Base-by-base conservation (phyloP, 768 basidiomycete species). In the Artomyces pyxidatus region DNA sequence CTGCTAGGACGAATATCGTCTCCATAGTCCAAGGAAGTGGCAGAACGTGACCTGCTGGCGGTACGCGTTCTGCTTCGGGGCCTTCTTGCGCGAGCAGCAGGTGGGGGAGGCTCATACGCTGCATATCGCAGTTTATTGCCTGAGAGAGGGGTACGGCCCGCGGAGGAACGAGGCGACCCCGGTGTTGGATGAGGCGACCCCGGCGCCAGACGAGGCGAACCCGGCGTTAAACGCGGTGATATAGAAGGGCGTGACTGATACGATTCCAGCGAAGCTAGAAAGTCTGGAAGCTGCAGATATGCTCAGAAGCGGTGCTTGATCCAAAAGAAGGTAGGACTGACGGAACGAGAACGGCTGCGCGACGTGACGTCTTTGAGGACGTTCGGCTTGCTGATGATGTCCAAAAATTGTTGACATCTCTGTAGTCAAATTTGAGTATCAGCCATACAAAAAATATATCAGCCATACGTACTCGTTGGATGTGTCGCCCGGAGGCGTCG, bases 361-460 rank as follows among this genome's bases (percentile, higher is more conserved):
- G 67, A 62, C 35, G 83, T 57, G 42, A 84, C 72, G 11, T 71
- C 64, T 17, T 62, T 51, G 17, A 89, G 71, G 5, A 66, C 52
- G 9, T 68, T 61, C 54, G 68, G 73, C 47, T 81, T 66, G 17
- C 63, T 59, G 6, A 66, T 67, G 14, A 85, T 64, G 10, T 64
- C 66, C 26, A 79, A 55, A 59, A 90, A 88, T 60, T 86, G 81
- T 22, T 77, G 71, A 58, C 85, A 88, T 48, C 87, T 77, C 88
- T 90, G 57, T 10, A 28, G 44, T 46, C 35, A 25, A 49, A 27
- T 37, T 48, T 46, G 35, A 10, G 16, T n/a, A 6, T 40, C 9
- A 40, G n/a, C 22, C 21, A 17, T n/a, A 40, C 23, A 19, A 10
- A 14, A 17, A 44, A 57, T 27, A 61, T 25, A 47, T 35, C 41